Conservation (phyloP, 495 filamentous ascomycete genomes). For the Penicillium pulvis region DNA sequence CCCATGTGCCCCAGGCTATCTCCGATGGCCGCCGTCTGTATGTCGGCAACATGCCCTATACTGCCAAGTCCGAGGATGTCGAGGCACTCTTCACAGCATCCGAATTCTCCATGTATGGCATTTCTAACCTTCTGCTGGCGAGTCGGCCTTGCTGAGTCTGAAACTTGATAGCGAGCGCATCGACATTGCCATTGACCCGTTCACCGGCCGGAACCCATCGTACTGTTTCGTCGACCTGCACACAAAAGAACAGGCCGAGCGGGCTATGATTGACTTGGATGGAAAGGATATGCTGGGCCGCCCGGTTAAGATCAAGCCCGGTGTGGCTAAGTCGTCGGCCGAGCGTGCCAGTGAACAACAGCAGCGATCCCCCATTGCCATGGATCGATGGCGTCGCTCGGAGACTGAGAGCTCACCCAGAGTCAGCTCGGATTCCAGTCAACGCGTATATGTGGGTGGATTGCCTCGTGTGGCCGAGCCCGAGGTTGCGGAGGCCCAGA, state of each 20-base stretch:
- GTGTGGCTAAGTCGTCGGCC: slow-evolving; percentile 46
- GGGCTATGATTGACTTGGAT: slow-evolving; percentile 56
- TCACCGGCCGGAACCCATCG: slow-evolving; percentile 67
- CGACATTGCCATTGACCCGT: slow-evolving; percentile 67
- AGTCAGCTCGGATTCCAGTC: slow-evolving; percentile 43
- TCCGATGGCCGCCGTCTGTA: slow-evolving; percentile 55
- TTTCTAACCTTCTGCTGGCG: slow-evolving; percentile 1
- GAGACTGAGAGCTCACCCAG: slow-evolving; percentile 9
- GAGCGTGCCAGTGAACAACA: slow-evolving; percentile 8
- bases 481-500: slow-evolving; percentile 51
- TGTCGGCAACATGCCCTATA: slow-evolving; percentile 69
- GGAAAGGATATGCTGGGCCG: slow-evolving; percentile 56
- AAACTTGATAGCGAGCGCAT: slow-evolving; percentile 53
- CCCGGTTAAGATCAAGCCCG: slow-evolving; percentile 62
- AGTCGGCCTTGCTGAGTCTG: slow-evolving; percentile 27
- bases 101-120: slow-evolving; percentile 47
- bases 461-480: slow-evolving; percentile 61
- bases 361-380: neutral
- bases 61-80: slow-evolving; percentile 62
- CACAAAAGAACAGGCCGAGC: slow-evolving; percentile 56
- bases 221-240: slow-evolving; percentile 72
- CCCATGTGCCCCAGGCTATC: slow-evolving; percentile 44
- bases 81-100: slow-evolving; percentile 54
- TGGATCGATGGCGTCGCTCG: slow-evolving; percentile 41
- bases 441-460: slow-evolving; percentile 65